These are phyloP conservation scores for Podaxis sp. DNA, from an alignment of 768 basidiomycete species.

Conservation along the genomic window DNA sequence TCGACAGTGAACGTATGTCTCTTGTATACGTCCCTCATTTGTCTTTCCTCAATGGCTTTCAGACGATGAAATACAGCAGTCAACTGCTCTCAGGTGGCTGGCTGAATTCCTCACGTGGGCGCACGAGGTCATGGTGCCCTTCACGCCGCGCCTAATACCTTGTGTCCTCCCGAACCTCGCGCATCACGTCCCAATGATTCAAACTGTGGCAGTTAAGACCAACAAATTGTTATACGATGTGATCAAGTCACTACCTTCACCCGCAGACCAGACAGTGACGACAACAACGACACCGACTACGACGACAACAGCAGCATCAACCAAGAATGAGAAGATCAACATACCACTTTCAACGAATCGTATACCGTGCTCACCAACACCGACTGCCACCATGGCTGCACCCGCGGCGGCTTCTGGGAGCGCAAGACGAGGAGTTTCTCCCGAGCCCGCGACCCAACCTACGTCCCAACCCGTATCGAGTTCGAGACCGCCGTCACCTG, in stretches of 20 bases:
- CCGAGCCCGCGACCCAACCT: conserved; percentile 42
- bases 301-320: conserved; percentile 20
- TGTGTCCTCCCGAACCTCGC: conserved; percentile 95
- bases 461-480: conserved; percentile 25
- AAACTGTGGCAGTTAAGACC: conserved; percentile 80
- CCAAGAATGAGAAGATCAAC: conserved; percentile 21
- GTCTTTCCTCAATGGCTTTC: conserved; percentile 1
- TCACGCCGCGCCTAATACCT: conserved; percentile 89
- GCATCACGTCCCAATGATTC: conserved; percentile 86
- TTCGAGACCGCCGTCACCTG: conserved; percentile 62
- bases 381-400: conserved; percentile 39
- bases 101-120: conserved; percentile 87
- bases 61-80: conserved; percentile 96
- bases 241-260: conserved; percentile 81
- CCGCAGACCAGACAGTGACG: conserved; percentile 45
- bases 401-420: conserved; percentile 24
- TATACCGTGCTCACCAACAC: conserved; percentile 57
- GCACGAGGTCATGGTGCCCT: conserved; percentile 90
- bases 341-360: conserved; percentile 35
- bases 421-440: conserved; percentile 8
- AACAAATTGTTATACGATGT: conserved; percentile 84
- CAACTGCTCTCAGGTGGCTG: conserved; percentile 91
- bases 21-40: background rate
- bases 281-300: conserved; percentile 21
- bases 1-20: conserved; percentile 77